These are phyloP conservation scores for Ilyonectria destructans DNA, from an alignment of 2,329 filamentous ascomycete genomes.

Conservation along the genomic window DNA sequence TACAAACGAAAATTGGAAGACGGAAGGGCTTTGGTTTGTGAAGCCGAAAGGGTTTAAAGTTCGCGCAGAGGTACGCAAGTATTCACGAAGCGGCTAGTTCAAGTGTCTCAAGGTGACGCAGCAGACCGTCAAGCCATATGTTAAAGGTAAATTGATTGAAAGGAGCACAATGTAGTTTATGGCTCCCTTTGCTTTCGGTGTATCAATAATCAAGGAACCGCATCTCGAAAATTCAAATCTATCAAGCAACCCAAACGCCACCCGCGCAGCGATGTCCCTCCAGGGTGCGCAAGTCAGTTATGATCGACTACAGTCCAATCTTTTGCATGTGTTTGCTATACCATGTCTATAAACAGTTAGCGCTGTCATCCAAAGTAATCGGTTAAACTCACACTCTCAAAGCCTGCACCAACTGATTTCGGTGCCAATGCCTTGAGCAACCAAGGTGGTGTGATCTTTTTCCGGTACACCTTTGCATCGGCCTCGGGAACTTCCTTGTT, in stretches of 20 bases:
- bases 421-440: constrained; percentile 38
- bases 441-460: constrained; percentile 35
- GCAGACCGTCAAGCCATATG: neutral
- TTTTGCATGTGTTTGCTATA: constrained; percentile 16
- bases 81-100: neutral
- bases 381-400: constrained; percentile 40
- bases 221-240: neutral
- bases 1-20: constrained; percentile 1
- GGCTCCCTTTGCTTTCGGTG: neutral
- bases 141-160: neutral
- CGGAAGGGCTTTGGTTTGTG: constrained; percentile 27
- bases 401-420: constrained; percentile 36
- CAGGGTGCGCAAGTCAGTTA: no score
- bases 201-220: neutral
- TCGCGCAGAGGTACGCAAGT: neutral
- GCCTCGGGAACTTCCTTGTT: constrained; percentile 36
- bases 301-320: neutral
- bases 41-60: constrained; percentile 25
- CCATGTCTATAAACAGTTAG: constrained; percentile 15
- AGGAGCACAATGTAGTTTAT: neutral
- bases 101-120: neutral
- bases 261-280: no score
- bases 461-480: constrained; percentile 32
- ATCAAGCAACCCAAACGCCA: neutral
- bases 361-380: neutral